These are phyloP conservation scores for Plantago elongata DNA, from an alignment of 257 asterid species.

Conservation along the genomic window DNA sequence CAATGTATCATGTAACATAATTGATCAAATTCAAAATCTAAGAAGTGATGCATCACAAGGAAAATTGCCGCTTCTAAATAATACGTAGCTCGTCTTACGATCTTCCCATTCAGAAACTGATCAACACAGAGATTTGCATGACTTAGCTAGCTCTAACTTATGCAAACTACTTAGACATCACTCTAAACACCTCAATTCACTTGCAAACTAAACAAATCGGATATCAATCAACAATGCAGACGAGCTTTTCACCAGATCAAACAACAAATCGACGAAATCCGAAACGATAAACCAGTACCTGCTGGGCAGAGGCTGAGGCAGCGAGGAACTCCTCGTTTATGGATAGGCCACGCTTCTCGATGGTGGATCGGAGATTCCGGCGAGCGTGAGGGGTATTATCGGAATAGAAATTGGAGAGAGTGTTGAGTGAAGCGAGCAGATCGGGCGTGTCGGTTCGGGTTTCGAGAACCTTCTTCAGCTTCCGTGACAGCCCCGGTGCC, in stretches of 20 bases:
- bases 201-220: slow-evolving; percentile 7
- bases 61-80: too few relatives aligned
- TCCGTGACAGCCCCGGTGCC: slow-evolving; percentile 99
- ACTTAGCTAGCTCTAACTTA: too few relatives aligned
- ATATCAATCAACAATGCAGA: slow-evolving; percentile 11
- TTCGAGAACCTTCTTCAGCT: slow-evolving; percentile 96
- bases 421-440: slow-evolving; percentile 80
- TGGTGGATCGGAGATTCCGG: slow-evolving; percentile 90
- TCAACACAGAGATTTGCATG: too few relatives aligned
- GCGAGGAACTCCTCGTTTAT: slow-evolving; percentile 82
- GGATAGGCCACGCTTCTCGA: slow-evolving; percentile 87
- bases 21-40: too few relatives aligned
- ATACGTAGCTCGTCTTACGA: too few relatives aligned
- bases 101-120: too few relatives aligned
- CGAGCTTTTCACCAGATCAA: slow-evolving; percentile 17
- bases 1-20: too few relatives aligned
- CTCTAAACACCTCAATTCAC: neutral
- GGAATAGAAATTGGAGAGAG: slow-evolving; percentile 74
- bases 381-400: slow-evolving; percentile 79
- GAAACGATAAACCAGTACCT: slow-evolving; percentile 36
- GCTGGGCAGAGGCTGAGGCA: slow-evolving; percentile 77
- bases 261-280: slow-evolving; percentile 6
- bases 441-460: slow-evolving; percentile 88
- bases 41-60: too few relatives aligned
- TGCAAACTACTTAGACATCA: too few relatives aligned